Base-by-base conservation (phyloP, 2,329 filamentous ascomycete genomes). In the Metarhizium guizhouense region DNA sequence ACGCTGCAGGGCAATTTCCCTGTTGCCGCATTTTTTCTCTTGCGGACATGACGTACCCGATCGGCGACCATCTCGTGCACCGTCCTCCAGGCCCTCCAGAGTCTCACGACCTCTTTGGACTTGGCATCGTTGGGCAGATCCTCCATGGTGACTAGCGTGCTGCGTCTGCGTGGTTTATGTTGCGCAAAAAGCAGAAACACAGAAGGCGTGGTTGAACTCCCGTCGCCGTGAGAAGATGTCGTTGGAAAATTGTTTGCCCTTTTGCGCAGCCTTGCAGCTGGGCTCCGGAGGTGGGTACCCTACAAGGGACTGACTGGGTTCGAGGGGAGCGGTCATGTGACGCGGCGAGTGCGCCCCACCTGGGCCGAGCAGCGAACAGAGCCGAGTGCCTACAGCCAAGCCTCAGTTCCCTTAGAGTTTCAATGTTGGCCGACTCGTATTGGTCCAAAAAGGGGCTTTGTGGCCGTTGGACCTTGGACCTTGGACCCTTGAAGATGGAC, bases 21-120 rank as follows among this genome's bases (percentile, higher is more conserved):
- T 25, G 25, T 25, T 25, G 25, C 25, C 25, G 25, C 25, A 25
- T 25, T 25, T 45, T 45, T 45, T 6, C 2, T 18, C 10, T 20
- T 18, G 42, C n/a, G 6, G n/a, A 8, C 16, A 20, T 20, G n/a
- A 45, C 42, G 65, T 82, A 96, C 92, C 71, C 93, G 78, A 72
- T 97, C 94, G 59, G 82, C 79, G 64, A 94, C 87, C 93, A 99
- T 95, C 79, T 99, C 90, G 72, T 95, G 90, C 51, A 91, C 85
- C 8, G 94, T 99, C 73, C 85, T 85, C 84, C 90, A 95, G 65
- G 92, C 90, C 72, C 93, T 88, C 93, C 94, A 99, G 63, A 96
- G 83, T 68, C 88, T 85, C 66, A 81, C 75, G 51, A 79, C 71
- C 71, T 77, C 74, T 69, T 79, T 79, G 62, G 75, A 71, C 70